Percentiles rank a stretch among this genome's conserved stretches.
These are phyloP conservation scores for Ganoderma multipileum DNA, from an alignment of 1,284 basidiomycete species.

Conservation along the genomic window DNA sequence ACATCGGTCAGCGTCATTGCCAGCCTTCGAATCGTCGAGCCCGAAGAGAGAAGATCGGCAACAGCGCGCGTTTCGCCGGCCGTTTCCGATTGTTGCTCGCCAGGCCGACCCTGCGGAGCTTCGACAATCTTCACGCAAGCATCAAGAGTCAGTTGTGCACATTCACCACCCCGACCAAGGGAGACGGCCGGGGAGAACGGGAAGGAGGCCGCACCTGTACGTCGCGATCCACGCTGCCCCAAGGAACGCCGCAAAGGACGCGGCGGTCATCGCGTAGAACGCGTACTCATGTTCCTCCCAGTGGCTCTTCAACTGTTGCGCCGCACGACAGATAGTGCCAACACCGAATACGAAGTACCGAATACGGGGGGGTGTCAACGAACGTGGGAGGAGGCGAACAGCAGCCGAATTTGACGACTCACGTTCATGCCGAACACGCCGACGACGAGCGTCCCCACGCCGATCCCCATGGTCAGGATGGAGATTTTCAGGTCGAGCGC, in stretches of 20 bases:
- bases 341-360: slow-evolving; percentile 19
- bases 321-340: slow-evolving; percentile 15
- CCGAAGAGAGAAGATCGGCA: slow-evolving; percentile 33
- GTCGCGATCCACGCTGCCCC: slow-evolving; percentile 67
- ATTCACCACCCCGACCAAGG: slow-evolving; percentile 1
- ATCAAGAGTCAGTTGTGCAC: slow-evolving; percentile 3
- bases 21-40: slow-evolving; percentile 30
- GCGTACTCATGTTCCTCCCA: slow-evolving; percentile 73
- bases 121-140: slow-evolving; percentile 45
- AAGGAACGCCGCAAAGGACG: slow-evolving; percentile 59
- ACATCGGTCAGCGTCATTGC: slow-evolving; percentile 19
- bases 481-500: slow-evolving; percentile 93
- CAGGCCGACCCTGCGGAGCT: slow-evolving; percentile 48
- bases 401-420: slow-evolving; percentile 42
- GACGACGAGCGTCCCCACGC: slow-evolving; percentile 90
- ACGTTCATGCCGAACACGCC: slow-evolving; percentile 98
- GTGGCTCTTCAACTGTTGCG: slow-evolving; percentile 67
- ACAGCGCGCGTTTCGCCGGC: slow-evolving; percentile 24
- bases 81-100: slow-evolving; percentile 31
- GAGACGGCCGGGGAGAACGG: slow-evolving; percentile 6
- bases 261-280: slow-evolving; percentile 67
- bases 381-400: slow-evolving; percentile 16
- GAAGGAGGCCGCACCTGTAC: slow-evolving; percentile 53
- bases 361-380: slow-evolving; percentile 17
- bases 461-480: slow-evolving; percentile 94